Conservation (phyloP, 805 yeast genomes). For the Candida saitoana region DNA sequence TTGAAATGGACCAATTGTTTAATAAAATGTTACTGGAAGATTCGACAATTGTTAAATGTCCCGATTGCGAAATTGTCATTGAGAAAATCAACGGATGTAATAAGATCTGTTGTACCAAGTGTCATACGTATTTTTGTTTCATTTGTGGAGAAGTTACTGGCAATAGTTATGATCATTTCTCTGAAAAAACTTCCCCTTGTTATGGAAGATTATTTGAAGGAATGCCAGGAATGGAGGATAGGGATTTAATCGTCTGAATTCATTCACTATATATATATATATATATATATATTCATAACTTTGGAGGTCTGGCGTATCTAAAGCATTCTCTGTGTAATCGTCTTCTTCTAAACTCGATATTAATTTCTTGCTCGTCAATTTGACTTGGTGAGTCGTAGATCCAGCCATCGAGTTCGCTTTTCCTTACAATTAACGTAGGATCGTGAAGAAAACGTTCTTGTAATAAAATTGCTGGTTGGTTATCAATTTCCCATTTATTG, state of each 20-base stretch:
- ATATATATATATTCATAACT: constrained; percentile 1
- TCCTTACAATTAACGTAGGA: constrained; percentile 13
- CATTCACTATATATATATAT: not conserved
- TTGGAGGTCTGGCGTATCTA: constrained; percentile 33
- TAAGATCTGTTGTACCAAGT: constrained; percentile 53
- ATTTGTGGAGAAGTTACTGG: constrained; percentile 39
- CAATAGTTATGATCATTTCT: constrained; percentile 47
- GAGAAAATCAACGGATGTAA: constrained; percentile 62
- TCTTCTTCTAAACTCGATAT: constrained; percentile 53
- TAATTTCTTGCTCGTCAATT: constrained; percentile 28
- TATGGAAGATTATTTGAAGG: constrained; percentile 53
- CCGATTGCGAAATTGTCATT: constrained; percentile 46
- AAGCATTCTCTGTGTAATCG: constrained; percentile 51
- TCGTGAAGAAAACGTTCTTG: constrained; percentile 36
- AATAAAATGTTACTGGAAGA: constrained; percentile 39
- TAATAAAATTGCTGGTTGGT: constrained; percentile 50
- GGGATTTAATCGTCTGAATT: not conserved
- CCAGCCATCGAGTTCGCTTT: constrained; percentile 45
- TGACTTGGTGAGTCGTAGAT: constrained; percentile 34
- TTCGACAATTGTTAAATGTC: constrained; percentile 48
- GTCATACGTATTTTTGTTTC: constrained; percentile 49
- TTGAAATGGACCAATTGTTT: constrained; percentile 44
- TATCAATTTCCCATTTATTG: constrained; percentile 64
- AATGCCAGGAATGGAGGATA: constrained; percentile 24
- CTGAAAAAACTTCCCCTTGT: constrained; percentile 39